Evolutionary conservation across 169 alveolate species (phyloP).

Genomic region (Plasmodium blacklocki): DNA sequence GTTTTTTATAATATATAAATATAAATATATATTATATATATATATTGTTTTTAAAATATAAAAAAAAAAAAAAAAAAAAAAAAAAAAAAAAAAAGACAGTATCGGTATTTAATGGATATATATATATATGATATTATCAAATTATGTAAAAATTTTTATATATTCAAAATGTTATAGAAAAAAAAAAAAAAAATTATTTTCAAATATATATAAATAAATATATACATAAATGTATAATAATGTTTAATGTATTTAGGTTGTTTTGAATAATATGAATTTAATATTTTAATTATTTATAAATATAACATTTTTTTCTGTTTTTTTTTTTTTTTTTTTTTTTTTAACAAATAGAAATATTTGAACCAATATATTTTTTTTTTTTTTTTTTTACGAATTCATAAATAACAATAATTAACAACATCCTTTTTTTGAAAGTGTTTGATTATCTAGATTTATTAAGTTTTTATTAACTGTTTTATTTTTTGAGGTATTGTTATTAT

Average conservation of each 20-base stretch:
- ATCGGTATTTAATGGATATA: neutral
- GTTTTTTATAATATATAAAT: constrained; percentile 16
- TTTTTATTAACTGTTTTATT: constrained; percentile 43
- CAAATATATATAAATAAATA: constrained; percentile 19
- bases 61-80: too few species aligned
- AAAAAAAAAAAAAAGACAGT: too few species aligned
- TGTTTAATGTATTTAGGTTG: constrained; percentile 19
- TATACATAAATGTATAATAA: constrained; percentile 7
- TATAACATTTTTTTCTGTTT: constrained; percentile 26
- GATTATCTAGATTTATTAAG: constrained; percentile 58
- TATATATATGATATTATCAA: constrained; percentile 8
- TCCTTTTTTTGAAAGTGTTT: constrained; percentile 37
- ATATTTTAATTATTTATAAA: constrained; percentile 19
- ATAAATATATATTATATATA: too few species aligned
- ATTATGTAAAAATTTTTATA: constrained; percentile 40
- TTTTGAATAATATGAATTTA: constrained; percentile 21
- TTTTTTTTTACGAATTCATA: constrained; percentile 9
- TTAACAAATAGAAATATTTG: constrained; percentile 13
- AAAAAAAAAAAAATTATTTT: constrained; percentile 1
- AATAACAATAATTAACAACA: constrained; percentile 51
- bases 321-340: neutral
- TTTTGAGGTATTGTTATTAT: constrained; percentile 24
- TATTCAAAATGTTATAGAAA: constrained; percentile 61
- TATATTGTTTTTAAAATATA: neutral
- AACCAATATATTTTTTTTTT: constrained; percentile 27